Percentiles rank a stretch among this genome's conserved stretches.
Conservation (phyloP, 2,329 filamentous ascomycete species). For the Fusarium heterosporum region DNA sequence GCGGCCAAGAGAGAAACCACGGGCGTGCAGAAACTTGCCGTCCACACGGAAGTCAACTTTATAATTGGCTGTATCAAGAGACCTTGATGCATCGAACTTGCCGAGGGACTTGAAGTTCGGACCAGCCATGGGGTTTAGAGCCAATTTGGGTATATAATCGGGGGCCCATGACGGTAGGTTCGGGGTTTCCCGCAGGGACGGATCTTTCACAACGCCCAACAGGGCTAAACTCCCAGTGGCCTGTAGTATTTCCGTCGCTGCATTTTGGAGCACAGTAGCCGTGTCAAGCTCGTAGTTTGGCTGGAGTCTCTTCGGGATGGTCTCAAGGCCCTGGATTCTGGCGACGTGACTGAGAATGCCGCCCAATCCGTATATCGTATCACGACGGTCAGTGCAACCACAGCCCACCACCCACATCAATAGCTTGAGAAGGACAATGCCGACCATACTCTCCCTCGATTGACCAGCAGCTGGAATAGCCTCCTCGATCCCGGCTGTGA, state of each 20-base stretch:
- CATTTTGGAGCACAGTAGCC: background rate
- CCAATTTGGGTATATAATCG: background rate
- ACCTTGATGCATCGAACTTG: background rate
- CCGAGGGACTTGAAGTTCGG: constrained; percentile 1
- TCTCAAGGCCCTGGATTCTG: background rate
- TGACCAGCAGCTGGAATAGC: background rate
- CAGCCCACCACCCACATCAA: background rate
- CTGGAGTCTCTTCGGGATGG: background rate
- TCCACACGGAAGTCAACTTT: background rate
- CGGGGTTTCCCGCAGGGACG: background rate
- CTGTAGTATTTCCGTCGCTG: background rate
- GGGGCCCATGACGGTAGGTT: background rate
- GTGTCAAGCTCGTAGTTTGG: background rate
- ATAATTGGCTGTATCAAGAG: background rate
- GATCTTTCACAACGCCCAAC: background rate
- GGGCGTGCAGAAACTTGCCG: background rate
- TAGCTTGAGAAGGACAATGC: background rate
- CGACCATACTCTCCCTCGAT: background rate
- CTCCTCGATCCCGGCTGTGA: constrained; percentile 1
- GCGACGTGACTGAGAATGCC: background rate
- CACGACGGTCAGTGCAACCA: background rate
- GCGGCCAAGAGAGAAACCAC: background rate
- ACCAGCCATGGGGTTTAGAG: background rate
- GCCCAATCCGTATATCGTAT: background rate
- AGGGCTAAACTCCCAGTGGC: background rate